Base-by-base conservation (phyloP, 2,329 filamentous ascomycete genomes). In the Fusarium sulawesiense region DNA sequence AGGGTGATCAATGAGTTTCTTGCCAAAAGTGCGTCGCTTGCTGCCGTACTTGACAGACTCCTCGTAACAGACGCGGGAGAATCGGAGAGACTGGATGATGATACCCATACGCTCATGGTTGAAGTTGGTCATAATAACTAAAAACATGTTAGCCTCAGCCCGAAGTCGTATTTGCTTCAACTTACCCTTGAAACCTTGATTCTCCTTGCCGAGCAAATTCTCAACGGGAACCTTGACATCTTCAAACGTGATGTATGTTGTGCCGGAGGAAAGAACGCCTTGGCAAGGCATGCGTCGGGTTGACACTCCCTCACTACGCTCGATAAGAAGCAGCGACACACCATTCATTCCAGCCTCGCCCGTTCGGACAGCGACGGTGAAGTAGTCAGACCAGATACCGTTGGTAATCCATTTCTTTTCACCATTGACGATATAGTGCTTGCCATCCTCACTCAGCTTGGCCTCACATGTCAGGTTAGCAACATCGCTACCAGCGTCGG, bases 331-430 rank as follows among this genome's bases (percentile, higher is more conserved):
- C 54, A 98, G 87, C 30, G 90, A 93, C 67, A 99, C 87, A 64
- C 96, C 96, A 78, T 95, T 94, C 94, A 98, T 98, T 73, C 96
- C 96, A 25, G 88, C 85, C 34, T 90, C 91, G 70, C 92, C 94
- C 14, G 96, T 99, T 65, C 96, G 91, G 41, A 99, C 96, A 27
- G 95, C 96, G 16, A 93, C 97, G 58, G 96, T 98, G 86, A 98
- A 98, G 85, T 98, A 99, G 81, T 99, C 96, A 68, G 87, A 89
- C 93, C 94, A 98, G 77, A 98, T 89, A 77, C 96, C 96, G 83
- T 99, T 99, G 76, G 95, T 98, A 81, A 98, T 98, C 95, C 96
- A 98, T 85, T 99, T 99, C 92, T 99, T 98, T 89, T 98, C 95
- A 58, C 96, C 96, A 78, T 98, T 99, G 82, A 99, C 96, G 74